A percentile compares a stretch with the other conserved stretches of the same genome.
These are phyloP conservation scores for Psilocybe tampanensis DNA, from an alignment of 768 basidiomycete genomes.

Conservation along the genomic window DNA sequence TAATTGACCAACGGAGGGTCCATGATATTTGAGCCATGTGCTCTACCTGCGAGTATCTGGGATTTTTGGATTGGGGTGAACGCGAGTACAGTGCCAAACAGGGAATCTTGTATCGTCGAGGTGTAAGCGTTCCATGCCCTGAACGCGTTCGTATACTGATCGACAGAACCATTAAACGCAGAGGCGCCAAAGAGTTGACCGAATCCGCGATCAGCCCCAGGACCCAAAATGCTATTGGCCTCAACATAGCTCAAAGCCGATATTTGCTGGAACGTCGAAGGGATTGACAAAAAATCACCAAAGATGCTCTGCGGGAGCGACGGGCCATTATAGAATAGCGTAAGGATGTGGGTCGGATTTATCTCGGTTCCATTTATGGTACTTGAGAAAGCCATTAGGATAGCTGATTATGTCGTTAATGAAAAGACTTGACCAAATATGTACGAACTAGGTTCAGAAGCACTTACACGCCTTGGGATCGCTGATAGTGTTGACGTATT, in stretches of 20 bases:
- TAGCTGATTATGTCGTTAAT: conserved; percentile 19
- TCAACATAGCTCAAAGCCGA: conserved; percentile 39
- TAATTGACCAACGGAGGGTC: conserved; percentile 37
- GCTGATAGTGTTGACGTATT: conserved; percentile 35
- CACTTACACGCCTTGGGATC: conserved; percentile 41
- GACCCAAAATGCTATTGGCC: conserved; percentile 31
- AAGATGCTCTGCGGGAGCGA: conserved; percentile 34
- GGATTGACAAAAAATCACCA: conserved; percentile 42
- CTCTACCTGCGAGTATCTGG: conserved; percentile 34
- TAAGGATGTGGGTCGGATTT: conserved; percentile 26
- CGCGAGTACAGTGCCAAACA: conserved; percentile 31
- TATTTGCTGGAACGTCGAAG: conserved; percentile 26
- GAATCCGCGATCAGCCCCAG: conserved; percentile 30
- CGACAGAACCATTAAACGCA: conserved; percentile 33
- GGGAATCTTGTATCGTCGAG: conserved; percentile 19
- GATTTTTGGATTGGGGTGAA: conserved; percentile 40
- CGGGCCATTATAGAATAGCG: conserved; percentile 39
- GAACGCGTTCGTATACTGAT: conserved; percentile 33
- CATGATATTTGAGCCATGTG: conserved; percentile 40
- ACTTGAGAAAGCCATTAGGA: conserved; percentile 27
- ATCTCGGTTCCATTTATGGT: conserved; percentile 23
- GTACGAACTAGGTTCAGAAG: background rate
- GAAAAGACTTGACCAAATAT: background rate
- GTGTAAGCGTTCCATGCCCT: conserved; percentile 33
- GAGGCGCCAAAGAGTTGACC: conserved; percentile 40